Evolutionary conservation across 2,329 filamentous ascomycete species (phyloP), one percentile per base, ranked within the genome.

Genomic region (Pseudogymnoascus sp.): DNA sequence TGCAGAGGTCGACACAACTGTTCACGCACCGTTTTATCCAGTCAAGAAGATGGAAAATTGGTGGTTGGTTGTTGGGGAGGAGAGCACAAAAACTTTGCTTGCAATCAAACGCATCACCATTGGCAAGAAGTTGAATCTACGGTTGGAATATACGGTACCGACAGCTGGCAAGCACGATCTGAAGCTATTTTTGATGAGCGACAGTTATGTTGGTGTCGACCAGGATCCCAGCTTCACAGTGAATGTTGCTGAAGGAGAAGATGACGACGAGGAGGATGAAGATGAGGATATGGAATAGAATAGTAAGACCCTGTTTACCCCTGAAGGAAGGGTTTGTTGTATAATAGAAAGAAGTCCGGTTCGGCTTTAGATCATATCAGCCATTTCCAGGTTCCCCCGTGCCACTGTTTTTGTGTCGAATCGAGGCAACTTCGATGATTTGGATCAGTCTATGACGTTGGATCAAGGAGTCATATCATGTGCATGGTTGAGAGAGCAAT

Each of bases 1-100:
- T 11, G 80, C 84, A 21, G 88, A 90, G 68, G 84, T 90, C 14
- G 92, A 97, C 74, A 85, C 89, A 1, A 88, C 87, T 1, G 96
- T 98, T 1, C 93, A 98, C 74, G 93, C 93, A 62, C 95, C 95
- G 0, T 99, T 98, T 81, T 99, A 95, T 75, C 93, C 95, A 0
- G 81, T 77, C 61, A 89, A 89, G 76, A 99, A 99, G 83, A 89
- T 91, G 80, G 95, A 99, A 82, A 96, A 95, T 74, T 99, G 93
- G 93, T 99, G 95, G 95, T 79, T 99, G 64, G 91, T 99, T 19
- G 91, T 99, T 36, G 93, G 93, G 31, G 93, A 98, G 71, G 92
- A 97, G 78, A 89, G 86, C 75, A 91, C 89, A 43, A 93, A 92
- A 80, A 93, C 83, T 68, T 80, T 99, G 67, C 81, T 98, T 65